Percentiles rank a stretch among this genome's conserved stretches.
phyloP scores from a whole-genome alignment of 129 eudicot species.

The Deinandra increscens region DNA sequence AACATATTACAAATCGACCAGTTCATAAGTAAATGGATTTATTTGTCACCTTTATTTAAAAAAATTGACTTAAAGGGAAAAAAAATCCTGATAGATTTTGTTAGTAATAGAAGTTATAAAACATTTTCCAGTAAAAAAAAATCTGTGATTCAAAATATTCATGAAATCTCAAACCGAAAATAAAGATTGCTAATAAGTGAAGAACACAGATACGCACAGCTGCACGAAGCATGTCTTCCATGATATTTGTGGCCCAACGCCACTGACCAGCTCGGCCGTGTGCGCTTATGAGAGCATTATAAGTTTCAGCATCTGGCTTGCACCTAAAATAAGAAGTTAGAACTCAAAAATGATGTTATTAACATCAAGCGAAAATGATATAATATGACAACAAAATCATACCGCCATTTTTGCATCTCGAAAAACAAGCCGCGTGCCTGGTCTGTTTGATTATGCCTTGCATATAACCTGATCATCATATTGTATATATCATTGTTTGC shows the following conservation, averaged over 20 bases:
- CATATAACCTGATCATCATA: conserved; percentile 94
- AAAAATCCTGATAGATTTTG: background rate
- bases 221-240: conserved; percentile 99
- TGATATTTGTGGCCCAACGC: conserved; percentile 98
- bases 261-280: conserved; percentile 98
- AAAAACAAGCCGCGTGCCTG: conserved; percentile 98
- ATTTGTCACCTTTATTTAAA: background rate
- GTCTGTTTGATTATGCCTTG: conserved; percentile 79
- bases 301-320: conserved; percentile 92
- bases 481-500: conserved; percentile 94
- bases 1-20: background rate
- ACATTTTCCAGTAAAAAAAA: background rate
- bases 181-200: conserved; percentile 45
- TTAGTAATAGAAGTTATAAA: background rate
- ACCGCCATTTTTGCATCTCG: conserved; percentile 99
- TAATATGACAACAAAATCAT: conserved; percentile 17
- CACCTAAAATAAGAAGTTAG: conserved; percentile 48
- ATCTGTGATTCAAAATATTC: conserved; percentile 19
- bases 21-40: background rate
- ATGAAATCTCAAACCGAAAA: conserved; percentile 39
- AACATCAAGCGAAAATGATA: conserved; percentile 6
- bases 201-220: conserved; percentile 74
- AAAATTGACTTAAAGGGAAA: background rate
- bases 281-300: conserved; percentile 83
- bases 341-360: background rate